Evolutionary conservation across 306 rosid species (phyloP).

Genomic region (Carpinus fangiana): DNA sequence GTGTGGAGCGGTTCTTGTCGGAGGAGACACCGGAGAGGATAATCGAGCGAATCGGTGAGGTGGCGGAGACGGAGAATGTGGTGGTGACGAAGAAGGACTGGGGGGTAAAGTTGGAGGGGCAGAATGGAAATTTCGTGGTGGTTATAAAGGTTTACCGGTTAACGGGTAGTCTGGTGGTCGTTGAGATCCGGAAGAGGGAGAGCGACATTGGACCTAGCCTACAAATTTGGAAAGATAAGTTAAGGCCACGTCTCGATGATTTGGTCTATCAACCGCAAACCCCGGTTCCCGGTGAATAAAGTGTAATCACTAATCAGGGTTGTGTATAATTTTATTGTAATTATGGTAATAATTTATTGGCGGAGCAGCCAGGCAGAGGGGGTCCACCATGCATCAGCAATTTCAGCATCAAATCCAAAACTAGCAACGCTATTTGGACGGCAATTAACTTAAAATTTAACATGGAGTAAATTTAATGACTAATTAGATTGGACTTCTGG

Average conservation of each 20-base stretch:
- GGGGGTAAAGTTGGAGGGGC: slow-evolving; percentile 53
- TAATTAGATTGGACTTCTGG: too few relatives aligned
- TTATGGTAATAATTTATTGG: too few relatives aligned
- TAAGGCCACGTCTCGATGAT: slow-evolving; percentile 45
- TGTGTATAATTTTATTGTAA: too few relatives aligned
- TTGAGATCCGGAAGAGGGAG: slow-evolving; percentile 43
- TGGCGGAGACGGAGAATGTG: slow-evolving; percentile 27
- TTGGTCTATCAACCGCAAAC: slow-evolving; percentile 35
- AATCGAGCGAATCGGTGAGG: slow-evolving; percentile 43
- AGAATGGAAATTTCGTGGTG: slow-evolving; percentile 42
- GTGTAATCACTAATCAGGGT: too few relatives aligned
- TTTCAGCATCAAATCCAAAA: too few relatives aligned
- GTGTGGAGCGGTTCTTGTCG: slow-evolving; percentile 55
- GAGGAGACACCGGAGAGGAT: slow-evolving; percentile 42
- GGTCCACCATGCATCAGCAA: too few relatives aligned
- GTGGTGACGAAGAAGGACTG: slow-evolving; percentile 39
- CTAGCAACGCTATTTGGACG: too few relatives aligned
- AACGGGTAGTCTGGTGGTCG: slow-evolving; percentile 63
- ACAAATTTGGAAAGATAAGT: slow-evolving; percentile 49
- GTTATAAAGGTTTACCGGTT: slow-evolving; percentile 48
- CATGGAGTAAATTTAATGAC: too few relatives aligned
- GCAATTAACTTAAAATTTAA: too few relatives aligned
- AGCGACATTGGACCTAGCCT: neutral
- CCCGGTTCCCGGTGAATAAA: slow-evolving; percentile 23
- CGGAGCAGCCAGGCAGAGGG: too few relatives aligned